Conservation (phyloP, 192 early-diverging fungal genomes). For the Coemansia sp. region DNA sequence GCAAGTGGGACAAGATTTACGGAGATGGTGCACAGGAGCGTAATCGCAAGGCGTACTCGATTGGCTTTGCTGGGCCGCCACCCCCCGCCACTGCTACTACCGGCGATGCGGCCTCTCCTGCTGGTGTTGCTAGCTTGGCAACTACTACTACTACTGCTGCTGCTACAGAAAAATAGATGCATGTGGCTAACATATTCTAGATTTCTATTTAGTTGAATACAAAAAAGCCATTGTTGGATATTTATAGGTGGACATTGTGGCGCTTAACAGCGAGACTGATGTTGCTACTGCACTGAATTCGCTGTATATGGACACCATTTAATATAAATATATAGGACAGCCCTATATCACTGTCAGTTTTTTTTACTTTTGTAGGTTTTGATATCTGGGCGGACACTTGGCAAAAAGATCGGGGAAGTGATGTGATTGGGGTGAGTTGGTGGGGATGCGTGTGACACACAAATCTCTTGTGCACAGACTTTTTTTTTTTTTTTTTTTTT, state of each 20-base stretch:
- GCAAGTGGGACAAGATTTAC: slow-evolving; percentile 88
- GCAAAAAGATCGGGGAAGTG: no score
- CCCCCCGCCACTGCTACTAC: neutral
- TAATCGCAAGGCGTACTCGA: slow-evolving; percentile 30
- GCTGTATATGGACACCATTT: neutral
- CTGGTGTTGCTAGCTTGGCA: neutral
- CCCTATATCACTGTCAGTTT: neutral
- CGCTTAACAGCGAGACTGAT: neutral
- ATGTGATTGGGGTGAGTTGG: no score
- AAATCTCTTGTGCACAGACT: no score
- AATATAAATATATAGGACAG: no score
- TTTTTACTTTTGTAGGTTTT: no score
- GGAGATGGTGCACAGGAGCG: slow-evolving; percentile 71
- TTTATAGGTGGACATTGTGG: neutral
- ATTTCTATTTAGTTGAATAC: neutral
- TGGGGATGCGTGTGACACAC: no score
- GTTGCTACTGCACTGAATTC: neutral
- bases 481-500: no score
- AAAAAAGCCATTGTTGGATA: neutral
- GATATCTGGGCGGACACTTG: neutral
- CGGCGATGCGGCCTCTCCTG: neutral
- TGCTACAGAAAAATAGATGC: neutral
- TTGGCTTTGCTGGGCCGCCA: slow-evolving; percentile 32
- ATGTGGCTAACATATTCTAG: neutral
- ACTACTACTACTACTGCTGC: neutral